Evolutionary conservation across 2,329 filamentous ascomycete species (phyloP), one percentile per base, ranked within the genome.

Genomic region (Alternaria tenuissima): DNA sequence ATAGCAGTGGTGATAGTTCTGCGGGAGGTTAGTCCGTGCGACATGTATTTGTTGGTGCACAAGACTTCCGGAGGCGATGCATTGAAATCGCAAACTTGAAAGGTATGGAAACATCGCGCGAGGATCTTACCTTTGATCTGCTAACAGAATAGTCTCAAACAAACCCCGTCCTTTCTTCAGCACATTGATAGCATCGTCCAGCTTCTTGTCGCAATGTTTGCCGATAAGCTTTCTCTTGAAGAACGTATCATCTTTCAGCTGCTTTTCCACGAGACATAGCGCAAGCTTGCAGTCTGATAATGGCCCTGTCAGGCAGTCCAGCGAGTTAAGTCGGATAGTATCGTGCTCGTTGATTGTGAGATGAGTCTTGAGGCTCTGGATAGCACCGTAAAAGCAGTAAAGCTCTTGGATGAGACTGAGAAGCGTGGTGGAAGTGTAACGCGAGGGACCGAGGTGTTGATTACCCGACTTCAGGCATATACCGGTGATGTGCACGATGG

Each of bases 1-100:
- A 20, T 39, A 5, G 38, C 38, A 1, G n/a, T 39, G n/a, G 38
- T 20, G n/a, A 39, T 20, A 14, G n/a, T 39, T 0, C 38, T 39
- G 2, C 18, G 2, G 3, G 5, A 11, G 3, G 3, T 39, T 2
- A 39, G n/a, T 6, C 0, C 1, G 3, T 9, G 9, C 3, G n/a
- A 20, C n/a, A 20, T 0, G 3, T 39, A 9, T 2, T 3, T 39
- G 5, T 12, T 20, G 1, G 2, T 39, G n/a, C 8, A 39, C 7
- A n/a, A 7, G 36, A 11, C 9, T 11, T 12, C 28, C 11, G 11
- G 8, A 8, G 36, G 7, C 16, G 36, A 4, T 18, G 36, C 1
- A 9, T 18, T 4, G 2, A 5, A 7, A n/a, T 9, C 7, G 24
- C 24, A 26, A 26, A 2, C 24, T 26, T 38, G 7, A 2, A 8